These are phyloP conservation scores for Stephanodiscus minutulus DNA, from an alignment of 108 stramenopile species.

Conservation along the genomic window DNA sequence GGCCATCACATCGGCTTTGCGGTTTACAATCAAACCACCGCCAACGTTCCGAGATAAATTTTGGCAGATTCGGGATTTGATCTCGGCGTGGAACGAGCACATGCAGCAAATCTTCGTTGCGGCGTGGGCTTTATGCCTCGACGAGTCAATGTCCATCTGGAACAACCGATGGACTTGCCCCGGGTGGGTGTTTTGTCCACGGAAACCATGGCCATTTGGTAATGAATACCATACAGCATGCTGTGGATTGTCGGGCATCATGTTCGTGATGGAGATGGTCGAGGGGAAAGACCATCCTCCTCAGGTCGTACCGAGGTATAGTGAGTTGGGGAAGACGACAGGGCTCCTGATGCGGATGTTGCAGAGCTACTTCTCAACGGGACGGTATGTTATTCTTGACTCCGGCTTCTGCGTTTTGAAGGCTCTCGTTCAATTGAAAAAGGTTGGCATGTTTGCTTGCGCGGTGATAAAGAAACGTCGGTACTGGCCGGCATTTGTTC, in stretches of 20 bases:
- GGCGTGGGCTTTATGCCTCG: constrained; percentile 23
- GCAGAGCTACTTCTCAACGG: too few species aligned
- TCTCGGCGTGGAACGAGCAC: constrained; percentile 37
- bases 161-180: constrained; percentile 20
- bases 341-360: too few species aligned
- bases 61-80: constrained; percentile 25
- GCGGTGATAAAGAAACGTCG: too few species aligned
- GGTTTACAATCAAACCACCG: constrained; percentile 12
- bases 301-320: too few species aligned
- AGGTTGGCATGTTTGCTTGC: too few species aligned
- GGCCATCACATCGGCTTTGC: constrained; percentile 15
- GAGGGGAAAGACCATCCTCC: constrained; percentile 37
- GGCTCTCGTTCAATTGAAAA: too few species aligned
- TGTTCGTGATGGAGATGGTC: constrained; percentile 28
- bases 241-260: constrained; percentile 26
- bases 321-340: too few species aligned
- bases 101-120: constrained; percentile 23
- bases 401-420: too few species aligned
- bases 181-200: constrained; percentile 36
- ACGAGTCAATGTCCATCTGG: constrained; percentile 46
- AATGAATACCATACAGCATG: constrained; percentile 49
- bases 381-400: too few species aligned
- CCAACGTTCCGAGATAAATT: constrained; percentile 33
- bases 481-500: too few species aligned
- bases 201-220: constrained; percentile 42